Percentiles rank a stretch among this genome's conserved stretches.
Evolutionary conservation across 2,329 filamentous ascomycete species (phyloP).

Genomic region (Cordyceps cateniannulata): DNA sequence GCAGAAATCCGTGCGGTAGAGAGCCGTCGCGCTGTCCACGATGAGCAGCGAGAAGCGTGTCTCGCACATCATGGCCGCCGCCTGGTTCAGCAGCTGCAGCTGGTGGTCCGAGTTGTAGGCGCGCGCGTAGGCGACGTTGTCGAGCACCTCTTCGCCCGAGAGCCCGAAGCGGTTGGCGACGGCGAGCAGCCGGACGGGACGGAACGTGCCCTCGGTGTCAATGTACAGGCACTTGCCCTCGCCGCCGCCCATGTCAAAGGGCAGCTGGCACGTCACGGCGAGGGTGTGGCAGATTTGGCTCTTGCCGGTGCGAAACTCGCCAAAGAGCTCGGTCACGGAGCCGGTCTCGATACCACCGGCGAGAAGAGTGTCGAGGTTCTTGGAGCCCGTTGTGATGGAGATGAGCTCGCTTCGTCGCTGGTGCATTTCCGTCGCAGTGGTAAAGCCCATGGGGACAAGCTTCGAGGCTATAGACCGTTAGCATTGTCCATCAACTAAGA

Average conservation of each 20-base stretch:
- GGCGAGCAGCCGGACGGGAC: conserved; percentile 81
- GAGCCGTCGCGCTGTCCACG: conserved; percentile 89
- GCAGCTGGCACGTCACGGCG: conserved; percentile 95
- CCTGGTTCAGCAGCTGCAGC: conserved; percentile 88
- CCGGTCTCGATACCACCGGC: conserved; percentile 95
- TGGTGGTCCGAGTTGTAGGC: conserved; percentile 99
- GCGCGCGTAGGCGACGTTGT: conserved; percentile 96
- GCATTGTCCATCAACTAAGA: background rate
- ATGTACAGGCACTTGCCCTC: conserved; percentile 99
- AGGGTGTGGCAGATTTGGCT: conserved; percentile 98
- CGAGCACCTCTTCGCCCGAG: conserved; percentile 92
- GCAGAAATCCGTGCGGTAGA: conserved; percentile 94
- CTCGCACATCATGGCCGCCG: conserved; percentile 98
- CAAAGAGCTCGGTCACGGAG: conserved; percentile 96
- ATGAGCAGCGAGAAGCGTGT: conserved; percentile 93
- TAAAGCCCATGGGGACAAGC: conserved; percentile 97
- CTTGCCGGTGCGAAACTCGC: conserved; percentile 96
- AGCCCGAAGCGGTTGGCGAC: conserved; percentile 93
- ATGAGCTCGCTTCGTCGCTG: conserved; percentile 93
- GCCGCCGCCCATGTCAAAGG: conserved; percentile 97
- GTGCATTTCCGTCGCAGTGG: conserved; percentile 98
- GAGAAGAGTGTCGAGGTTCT: conserved; percentile 90
- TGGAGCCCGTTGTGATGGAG: conserved; percentile 95
- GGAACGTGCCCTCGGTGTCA: conserved; percentile 95
- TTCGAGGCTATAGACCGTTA: conserved; percentile 63